These are phyloP conservation scores for Cordyceps cateniannulata DNA, from an alignment of 2,329 filamentous ascomycete genomes.

Conservation along the genomic window DNA sequence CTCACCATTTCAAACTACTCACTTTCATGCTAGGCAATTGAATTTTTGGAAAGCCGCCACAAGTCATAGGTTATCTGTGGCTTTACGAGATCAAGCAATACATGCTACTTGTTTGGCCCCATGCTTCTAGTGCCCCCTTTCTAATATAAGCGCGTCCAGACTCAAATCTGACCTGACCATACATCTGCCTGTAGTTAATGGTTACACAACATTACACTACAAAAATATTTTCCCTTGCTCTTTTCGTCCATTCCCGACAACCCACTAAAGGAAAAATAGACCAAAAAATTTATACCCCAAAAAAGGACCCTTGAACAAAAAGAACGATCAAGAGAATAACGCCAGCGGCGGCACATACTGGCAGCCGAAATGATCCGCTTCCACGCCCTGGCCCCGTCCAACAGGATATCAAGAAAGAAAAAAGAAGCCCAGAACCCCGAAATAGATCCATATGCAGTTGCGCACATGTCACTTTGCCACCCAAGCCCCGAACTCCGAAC, in stretches of 20 bases:
- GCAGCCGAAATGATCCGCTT: neutral
- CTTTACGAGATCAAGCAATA: neutral
- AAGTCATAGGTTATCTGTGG: too few relatives aligned
- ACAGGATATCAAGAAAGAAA: neutral
- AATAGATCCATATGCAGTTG: neutral
- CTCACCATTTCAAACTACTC: too few relatives aligned
- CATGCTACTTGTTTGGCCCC: neutral
- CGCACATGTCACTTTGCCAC: slow-evolving; percentile 7
- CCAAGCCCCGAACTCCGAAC: slow-evolving; percentile 14
- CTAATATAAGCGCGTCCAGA: slow-evolving; percentile 1
- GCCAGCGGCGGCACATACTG: neutral
- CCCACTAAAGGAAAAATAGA: neutral
- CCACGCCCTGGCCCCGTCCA: neutral
- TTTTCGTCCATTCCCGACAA: neutral
- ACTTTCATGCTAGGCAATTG: too few relatives aligned
- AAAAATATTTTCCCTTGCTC: neutral
- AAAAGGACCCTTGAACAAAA: neutral
- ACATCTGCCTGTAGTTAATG: neutral
- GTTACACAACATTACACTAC: slow-evolving; percentile 1
- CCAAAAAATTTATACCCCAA: neutral
- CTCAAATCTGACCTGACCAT: neutral
- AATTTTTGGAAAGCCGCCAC: too few relatives aligned
- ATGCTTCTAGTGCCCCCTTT: neutral
- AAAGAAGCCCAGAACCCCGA: neutral
- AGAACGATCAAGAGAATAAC: neutral